phyloP scores from a whole-genome alignment of 2,329 filamentous ascomycete species.

The Penicillium sp. region DNA sequence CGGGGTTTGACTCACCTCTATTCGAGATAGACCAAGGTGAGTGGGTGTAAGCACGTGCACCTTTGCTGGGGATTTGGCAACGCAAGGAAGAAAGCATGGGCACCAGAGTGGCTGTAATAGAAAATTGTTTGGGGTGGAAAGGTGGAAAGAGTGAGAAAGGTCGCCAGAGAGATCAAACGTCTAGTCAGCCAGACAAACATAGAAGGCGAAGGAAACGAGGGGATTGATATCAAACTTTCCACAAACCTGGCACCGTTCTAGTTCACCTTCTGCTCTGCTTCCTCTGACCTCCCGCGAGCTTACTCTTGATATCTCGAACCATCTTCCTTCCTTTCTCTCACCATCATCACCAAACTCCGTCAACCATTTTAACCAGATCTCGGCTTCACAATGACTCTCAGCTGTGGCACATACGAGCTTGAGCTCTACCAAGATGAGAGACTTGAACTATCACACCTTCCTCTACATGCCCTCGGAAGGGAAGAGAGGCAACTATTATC shows the following conservation, averaged over 20 bases:
- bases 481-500: neutral
- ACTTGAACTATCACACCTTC: neutral
- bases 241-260: neutral
- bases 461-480: neutral
- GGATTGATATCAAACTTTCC: neutral
- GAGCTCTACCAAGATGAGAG: neutral
- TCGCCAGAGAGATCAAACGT: neutral
- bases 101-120: no score
- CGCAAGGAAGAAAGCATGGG: no score
- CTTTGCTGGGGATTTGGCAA: no score
- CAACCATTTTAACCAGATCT: neutral
- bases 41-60: no score
- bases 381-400: neutral
- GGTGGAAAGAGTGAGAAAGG: neutral
- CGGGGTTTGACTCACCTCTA: neutral
- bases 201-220: neutral
- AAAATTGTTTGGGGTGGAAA: no score
- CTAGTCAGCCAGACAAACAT: neutral
- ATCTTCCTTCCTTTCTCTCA: neutral
- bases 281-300: neutral
- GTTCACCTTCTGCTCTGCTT: neutral
- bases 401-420: neutral
- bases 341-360: neutral
- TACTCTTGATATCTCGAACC: neutral
- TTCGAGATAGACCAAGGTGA: no score